These are phyloP conservation scores for Bolboschoenoplectus hybrid DNA, from an alignment of 202 grass and related monocot genomes.

Conservation along the genomic window DNA sequence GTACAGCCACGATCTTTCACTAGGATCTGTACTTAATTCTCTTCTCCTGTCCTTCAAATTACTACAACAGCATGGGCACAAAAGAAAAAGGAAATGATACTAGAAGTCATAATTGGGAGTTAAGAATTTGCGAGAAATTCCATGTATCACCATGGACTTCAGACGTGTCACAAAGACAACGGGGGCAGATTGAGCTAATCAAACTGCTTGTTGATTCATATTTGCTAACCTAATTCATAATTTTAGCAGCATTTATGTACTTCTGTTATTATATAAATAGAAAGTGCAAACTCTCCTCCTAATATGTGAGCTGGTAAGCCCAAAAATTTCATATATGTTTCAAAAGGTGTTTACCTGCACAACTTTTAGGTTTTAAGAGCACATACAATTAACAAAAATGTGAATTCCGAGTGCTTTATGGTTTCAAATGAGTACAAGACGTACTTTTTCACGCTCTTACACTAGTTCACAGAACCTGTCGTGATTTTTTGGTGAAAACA, in stretches of 20 bases:
- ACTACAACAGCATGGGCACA: constrained; percentile 34
- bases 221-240: constrained; percentile 19
- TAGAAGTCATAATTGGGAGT: constrained; percentile 15
- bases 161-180: not conserved
- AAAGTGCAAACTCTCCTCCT: constrained; percentile 4
- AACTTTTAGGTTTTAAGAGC: not conserved
- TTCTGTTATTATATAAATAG: not conserved
- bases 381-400: not conserved
- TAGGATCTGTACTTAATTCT: constrained; percentile 46
- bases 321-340: not conserved
- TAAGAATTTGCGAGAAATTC: not conserved
- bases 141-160: not conserved
- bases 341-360: not conserved
- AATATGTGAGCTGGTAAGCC: not conserved
- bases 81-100: constrained; percentile 11
- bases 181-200: not conserved
- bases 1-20: constrained; percentile 81
- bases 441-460: not conserved
- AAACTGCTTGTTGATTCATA: constrained; percentile 4
- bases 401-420: not conserved
- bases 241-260: not conserved
- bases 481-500: not conserved
- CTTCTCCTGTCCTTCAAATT: constrained; percentile 63
- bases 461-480: not conserved
- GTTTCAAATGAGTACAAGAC: constrained; percentile 5